These are phyloP conservation scores for Scutellospora calospora DNA, from an alignment of 371 early-diverging fungal species.

Conservation along the genomic window DNA sequence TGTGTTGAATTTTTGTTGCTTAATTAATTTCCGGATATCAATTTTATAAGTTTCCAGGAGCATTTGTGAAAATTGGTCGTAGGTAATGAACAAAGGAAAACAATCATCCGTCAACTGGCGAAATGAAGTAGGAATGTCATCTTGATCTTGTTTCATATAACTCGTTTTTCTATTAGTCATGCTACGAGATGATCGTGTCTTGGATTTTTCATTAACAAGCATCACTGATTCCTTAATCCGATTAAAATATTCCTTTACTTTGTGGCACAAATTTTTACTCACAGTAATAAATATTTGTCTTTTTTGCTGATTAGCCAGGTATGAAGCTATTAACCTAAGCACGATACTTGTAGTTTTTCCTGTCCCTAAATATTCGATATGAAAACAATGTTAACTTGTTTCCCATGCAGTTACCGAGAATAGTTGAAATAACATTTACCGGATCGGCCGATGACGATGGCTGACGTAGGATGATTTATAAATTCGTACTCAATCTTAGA, in stretches of 20 bases:
- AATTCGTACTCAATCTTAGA: constrained; percentile 37
- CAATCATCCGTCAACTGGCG: constrained; percentile 5
- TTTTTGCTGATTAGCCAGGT: constrained; percentile 5
- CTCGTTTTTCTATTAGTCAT: not conserved
- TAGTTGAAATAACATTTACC: constrained; percentile 22
- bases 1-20: not conserved
- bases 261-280: not conserved
- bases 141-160: not conserved
- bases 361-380: not conserved
- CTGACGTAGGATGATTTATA: constrained; percentile 39
- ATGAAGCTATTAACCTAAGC: constrained; percentile 35
- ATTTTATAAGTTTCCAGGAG: constrained; percentile 35
- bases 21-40: constrained; percentile 6
- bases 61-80: constrained; percentile 35
- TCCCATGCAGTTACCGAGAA: not conserved
- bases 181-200: too few relatives aligned
- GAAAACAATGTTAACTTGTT: not conserved
- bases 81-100: constrained; percentile 41
- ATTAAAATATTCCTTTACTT: constrained; percentile 27
- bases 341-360: constrained; percentile 35
- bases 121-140: constrained; percentile 34
- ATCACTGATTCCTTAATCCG: not conserved
- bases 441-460: constrained; percentile 35
- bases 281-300: constrained; percentile 43
- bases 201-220: constrained; percentile 10